Evolutionary conservation across 495 filamentous ascomycete species (phyloP), one percentile per base, ranked within the genome.

Genomic region (Chlorociboria aeruginascens): DNA sequence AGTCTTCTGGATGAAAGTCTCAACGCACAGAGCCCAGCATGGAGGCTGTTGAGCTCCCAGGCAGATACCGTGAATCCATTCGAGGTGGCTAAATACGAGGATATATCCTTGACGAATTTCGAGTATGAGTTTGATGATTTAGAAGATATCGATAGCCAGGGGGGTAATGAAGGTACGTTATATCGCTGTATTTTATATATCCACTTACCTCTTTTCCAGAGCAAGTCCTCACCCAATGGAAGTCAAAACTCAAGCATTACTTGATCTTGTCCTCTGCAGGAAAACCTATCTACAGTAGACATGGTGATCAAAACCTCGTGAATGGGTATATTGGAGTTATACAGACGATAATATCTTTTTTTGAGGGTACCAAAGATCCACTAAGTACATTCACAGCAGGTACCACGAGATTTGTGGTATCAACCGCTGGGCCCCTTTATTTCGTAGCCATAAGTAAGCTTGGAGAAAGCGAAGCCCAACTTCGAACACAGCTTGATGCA

Each of bases 281-380:
- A n/a, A 99, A 99, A 61, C 93, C 93, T 4, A 90, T 99, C 33
- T 99, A 88, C 64, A 95, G 86, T 49, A 74, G 93, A 47, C 88
- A 99, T 61, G 93, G 93, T 20, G 87, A 95, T 51, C 76, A 93
- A 51, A 79, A 81, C 14, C 66, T 97, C 32, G 83, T 96, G 54
- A 95, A 88, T 41, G 81, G 82, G 32, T 95, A 90, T 58, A 89
- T 95, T 66, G 93, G 93, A n/a, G 80, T 96, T 12, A 83, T 95
- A 7, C 93, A 97, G 54, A 96, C 93, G 42, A 90, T 97, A 58
- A 93, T 99, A 44, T 95, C 93, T 3, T 97, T 95, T 66, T 96
- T 93, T 58, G 81, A 95, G 59, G 79, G 79, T 14, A 73, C 79
- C 16, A 72, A 83, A 20, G 83, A 94, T 58, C 78, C 71, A 6